Percentiles rank a stretch among this genome's conserved stretches.
phyloP scores from a whole-genome alignment of 352 stramenopile species.

The Phytopythium boreale region DNA sequence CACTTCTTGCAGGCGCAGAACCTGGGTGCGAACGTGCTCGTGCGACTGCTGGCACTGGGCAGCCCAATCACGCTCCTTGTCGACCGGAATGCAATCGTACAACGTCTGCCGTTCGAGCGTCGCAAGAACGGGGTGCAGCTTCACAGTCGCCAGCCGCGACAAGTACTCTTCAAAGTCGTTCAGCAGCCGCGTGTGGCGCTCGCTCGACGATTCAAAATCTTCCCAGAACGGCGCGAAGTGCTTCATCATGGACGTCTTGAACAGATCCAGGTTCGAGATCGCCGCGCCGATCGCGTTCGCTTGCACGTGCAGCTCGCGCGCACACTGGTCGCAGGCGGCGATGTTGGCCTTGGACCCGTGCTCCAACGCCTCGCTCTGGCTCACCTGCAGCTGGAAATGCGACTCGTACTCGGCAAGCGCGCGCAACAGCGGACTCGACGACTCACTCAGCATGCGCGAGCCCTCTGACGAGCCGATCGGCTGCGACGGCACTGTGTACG shows the following conservation, averaged over 20 bases:
- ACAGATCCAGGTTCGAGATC: slow-evolving; percentile 77
- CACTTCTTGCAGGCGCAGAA: slow-evolving; percentile 56
- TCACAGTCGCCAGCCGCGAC: slow-evolving; percentile 44
- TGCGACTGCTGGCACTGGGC: slow-evolving; percentile 78
- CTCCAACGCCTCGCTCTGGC: slow-evolving; percentile 63
- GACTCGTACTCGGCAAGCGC: slow-evolving; percentile 80
- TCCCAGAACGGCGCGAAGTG: slow-evolving; percentile 81
- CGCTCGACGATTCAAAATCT: slow-evolving; percentile 59
- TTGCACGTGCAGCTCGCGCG: slow-evolving; percentile 60
- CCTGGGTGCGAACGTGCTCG: slow-evolving; percentile 53
- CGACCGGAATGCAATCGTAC: slow-evolving; percentile 76
- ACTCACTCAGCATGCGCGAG: slow-evolving; percentile 71
- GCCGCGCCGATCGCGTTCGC: slow-evolving; percentile 68
- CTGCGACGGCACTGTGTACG: slow-evolving; percentile 44
- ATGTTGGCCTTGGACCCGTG: slow-evolving; percentile 54
- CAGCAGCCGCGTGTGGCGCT: slow-evolving; percentile 58
- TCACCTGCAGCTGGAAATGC: slow-evolving; percentile 75
- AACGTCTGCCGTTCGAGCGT: slow-evolving; percentile 64
- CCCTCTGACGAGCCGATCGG: slow-evolving; percentile 58
- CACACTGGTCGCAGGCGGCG: slow-evolving; percentile 43
- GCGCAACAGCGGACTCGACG: slow-evolving; percentile 71
- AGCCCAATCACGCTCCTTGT: slow-evolving; percentile 79
- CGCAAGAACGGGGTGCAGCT: slow-evolving; percentile 60
- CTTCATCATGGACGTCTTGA: slow-evolving; percentile 79
- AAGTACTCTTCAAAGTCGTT: slow-evolving; percentile 73